Conservation (phyloP, 495 filamentous ascomycete genomes). For the Penicillium roqueforti region DNA sequence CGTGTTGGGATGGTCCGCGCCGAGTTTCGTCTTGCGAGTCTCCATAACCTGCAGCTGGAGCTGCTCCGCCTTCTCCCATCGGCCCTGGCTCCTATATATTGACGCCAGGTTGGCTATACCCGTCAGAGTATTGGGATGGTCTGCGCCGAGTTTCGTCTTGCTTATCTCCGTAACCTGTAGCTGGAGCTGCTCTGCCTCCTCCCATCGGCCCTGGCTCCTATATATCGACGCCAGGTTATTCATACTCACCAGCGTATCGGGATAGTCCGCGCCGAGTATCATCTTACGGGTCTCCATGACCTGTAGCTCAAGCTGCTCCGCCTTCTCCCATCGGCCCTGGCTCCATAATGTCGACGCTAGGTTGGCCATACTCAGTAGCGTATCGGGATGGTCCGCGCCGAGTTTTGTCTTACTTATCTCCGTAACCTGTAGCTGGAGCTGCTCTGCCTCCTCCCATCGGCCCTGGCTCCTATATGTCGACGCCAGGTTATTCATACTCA, state of each 20-base stretch:
- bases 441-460: neutral
- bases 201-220: slow-evolving; percentile 18
- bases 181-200: slow-evolving; percentile 17
- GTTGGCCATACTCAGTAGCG: neutral
- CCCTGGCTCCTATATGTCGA: neutral
- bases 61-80: slow-evolving; percentile 24
- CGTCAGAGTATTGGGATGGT: too few species aligned
- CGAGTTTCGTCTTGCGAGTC: neutral
- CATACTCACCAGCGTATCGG: neutral
- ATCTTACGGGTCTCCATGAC: neutral
- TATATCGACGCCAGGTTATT: neutral
- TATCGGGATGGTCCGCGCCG: neutral
- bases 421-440: neutral
- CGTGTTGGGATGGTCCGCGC: too few species aligned
- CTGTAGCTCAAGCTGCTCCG: neutral
- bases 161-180: neutral
- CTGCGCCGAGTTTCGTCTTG: slow-evolving; percentile 3
- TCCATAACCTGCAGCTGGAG: neutral
- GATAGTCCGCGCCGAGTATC: neutral
- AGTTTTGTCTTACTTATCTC: neutral
- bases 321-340: neutral
- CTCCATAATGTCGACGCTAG: neutral
- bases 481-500: neutral
- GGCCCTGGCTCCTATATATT: slow-evolving; percentile 6
- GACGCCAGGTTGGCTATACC: slow-evolving; percentile 9